phyloP scores from a whole-genome alignment of 106 monocot species.

The Amphibolis antarctica region DNA sequence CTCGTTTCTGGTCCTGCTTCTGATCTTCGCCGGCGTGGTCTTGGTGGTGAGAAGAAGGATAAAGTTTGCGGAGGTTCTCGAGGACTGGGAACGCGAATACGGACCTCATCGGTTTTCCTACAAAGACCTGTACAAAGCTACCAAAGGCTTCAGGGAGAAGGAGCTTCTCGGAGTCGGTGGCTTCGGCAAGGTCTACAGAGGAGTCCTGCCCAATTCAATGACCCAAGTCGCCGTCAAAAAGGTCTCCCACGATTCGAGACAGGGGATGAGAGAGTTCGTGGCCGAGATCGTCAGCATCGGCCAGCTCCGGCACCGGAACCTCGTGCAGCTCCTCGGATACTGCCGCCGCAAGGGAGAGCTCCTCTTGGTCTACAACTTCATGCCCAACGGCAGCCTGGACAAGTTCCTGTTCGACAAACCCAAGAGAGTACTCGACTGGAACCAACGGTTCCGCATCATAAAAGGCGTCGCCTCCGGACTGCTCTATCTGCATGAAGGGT shows the following conservation, averaged over 20 bases:
- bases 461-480: slow-evolving; percentile 16
- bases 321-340: slow-evolving; percentile 7
- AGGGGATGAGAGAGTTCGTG: slow-evolving; percentile 12
- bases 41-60: slow-evolving; percentile 7
- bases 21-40: background rate
- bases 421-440: slow-evolving; percentile 2
- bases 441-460: slow-evolving; percentile 9
- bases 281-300: slow-evolving; percentile 12
- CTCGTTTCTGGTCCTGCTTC: background rate
- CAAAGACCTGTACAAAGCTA: slow-evolving; percentile 1
- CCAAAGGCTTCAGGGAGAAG: background rate
- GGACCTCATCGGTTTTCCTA: slow-evolving; percentile 12
- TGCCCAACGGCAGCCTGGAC: slow-evolving; percentile 17
- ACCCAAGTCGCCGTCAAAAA: slow-evolving; percentile 8
- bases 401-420: slow-evolving; percentile 7
- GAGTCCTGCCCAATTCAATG: background rate
- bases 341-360: slow-evolving; percentile 10
- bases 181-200: slow-evolving; percentile 9
- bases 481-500: slow-evolving; percentile 14
- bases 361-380: slow-evolving; percentile 13
- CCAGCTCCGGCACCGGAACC: slow-evolving; percentile 12
- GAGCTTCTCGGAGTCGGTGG: slow-evolving; percentile 9
- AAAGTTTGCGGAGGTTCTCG: slow-evolving; percentile 26
- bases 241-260: slow-evolving; percentile 8
- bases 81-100: slow-evolving; percentile 29